Conservation (phyloP, 495 filamentous ascomycete species). For the Talaromyces thailandensis region DNA sequence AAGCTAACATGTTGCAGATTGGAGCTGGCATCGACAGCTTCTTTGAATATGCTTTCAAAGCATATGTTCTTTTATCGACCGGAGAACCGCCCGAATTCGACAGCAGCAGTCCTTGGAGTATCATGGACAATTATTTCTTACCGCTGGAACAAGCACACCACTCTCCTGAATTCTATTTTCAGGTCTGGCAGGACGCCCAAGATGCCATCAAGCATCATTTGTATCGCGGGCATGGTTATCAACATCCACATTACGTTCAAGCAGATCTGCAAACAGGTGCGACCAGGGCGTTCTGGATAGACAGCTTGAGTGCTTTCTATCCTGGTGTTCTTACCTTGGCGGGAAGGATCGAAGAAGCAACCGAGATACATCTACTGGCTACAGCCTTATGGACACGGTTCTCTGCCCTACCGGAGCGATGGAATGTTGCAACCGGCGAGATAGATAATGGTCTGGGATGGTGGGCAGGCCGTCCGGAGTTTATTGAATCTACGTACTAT, state of each 20-base stretch:
- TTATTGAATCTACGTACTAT: slow-evolving; percentile 92
- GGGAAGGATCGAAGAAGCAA: slow-evolving; percentile 83
- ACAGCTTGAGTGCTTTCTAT: slow-evolving; percentile 91
- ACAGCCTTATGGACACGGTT: slow-evolving; percentile 93
- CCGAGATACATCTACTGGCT: slow-evolving; percentile 77
- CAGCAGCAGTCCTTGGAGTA: slow-evolving; percentile 25
- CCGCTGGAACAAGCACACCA: slow-evolving; percentile 57
- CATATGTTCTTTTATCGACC: slow-evolving; percentile 78
- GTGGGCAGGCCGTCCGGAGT: slow-evolving; percentile 94
- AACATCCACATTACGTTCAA: slow-evolving; percentile 86
- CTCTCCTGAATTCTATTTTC: slow-evolving; percentile 66
- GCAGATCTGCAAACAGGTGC: slow-evolving; percentile 81
- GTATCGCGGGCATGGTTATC: slow-evolving; percentile 53
- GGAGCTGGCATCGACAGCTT: slow-evolving; percentile 96
- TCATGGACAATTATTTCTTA: slow-evolving; percentile 35
- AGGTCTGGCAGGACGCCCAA: slow-evolving; percentile 81
- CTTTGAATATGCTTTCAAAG: slow-evolving; percentile 95
- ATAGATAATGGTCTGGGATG: slow-evolving; percentile 83
- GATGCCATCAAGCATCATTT: slow-evolving; percentile 80
- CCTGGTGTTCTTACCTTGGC: slow-evolving; percentile 81
- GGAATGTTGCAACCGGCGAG: slow-evolving; percentile 76
- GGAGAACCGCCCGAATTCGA: slow-evolving; percentile 27
- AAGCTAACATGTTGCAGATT: slow-evolving; percentile 36
- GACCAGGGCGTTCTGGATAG: slow-evolving; percentile 79
- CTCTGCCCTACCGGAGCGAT: slow-evolving; percentile 84